Conservation (phyloP, 768 basidiomycete genomes). For the Leccinellum luteum region DNA sequence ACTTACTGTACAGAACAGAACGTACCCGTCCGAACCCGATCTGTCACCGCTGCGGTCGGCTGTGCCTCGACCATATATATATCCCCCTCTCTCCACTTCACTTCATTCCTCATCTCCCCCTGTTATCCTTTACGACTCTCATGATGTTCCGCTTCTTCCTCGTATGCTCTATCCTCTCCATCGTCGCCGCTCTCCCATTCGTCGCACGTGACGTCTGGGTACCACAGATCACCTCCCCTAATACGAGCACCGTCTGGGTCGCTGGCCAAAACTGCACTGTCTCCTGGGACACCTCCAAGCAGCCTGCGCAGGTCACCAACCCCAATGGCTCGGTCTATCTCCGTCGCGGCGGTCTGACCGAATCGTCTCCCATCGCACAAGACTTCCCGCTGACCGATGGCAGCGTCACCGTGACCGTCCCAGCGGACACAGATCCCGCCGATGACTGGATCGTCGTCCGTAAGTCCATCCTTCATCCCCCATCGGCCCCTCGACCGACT, state of each 20-base stretch:
- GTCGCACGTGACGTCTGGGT: conserved; percentile 45
- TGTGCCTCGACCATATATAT: not conserved
- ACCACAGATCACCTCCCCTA: conserved; percentile 41
- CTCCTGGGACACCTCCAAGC: conserved; percentile 43
- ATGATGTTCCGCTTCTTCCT: conserved; percentile 19
- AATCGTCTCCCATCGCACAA: conserved; percentile 36
- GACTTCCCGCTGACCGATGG: conserved; percentile 39
- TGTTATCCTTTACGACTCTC: conserved; percentile 15
- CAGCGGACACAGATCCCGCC: conserved; percentile 34
- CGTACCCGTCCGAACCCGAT: no score
- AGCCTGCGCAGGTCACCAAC: conserved; percentile 50
- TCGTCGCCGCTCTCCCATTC: conserved; percentile 32
- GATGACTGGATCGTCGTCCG: conserved; percentile 43
- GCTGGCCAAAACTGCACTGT: conserved; percentile 40
- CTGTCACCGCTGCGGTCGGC: not conserved
- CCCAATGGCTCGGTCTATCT: conserved; percentile 41
- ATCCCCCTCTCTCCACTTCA: not conserved
- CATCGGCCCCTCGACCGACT: not conserved
- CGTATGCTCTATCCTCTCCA: conserved; percentile 22
- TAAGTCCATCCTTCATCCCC: conserved; percentile 26
- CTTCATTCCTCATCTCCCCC: not conserved
- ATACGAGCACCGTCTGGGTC: conserved; percentile 37
- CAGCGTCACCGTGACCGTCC: conserved; percentile 38
- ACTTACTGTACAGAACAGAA: no score
- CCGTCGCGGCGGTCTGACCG: conserved; percentile 32